These are phyloP conservation scores for Gymnopus androsaceus DNA, from an alignment of 1,284 basidiomycete genomes.

Conservation along the genomic window DNA sequence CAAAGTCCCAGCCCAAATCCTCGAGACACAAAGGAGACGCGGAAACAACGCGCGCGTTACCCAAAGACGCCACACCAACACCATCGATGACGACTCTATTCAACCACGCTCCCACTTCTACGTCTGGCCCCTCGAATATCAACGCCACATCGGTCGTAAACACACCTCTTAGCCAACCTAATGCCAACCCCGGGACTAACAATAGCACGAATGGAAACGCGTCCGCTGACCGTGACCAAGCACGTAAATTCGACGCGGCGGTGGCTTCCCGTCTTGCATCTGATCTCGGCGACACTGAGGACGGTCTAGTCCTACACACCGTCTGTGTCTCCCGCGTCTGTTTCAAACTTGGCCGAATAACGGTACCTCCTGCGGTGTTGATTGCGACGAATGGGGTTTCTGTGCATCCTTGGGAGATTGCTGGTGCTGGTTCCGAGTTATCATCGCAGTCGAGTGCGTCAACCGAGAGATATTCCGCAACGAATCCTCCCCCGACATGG, in stretches of 20 bases:
- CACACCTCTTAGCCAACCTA: background rate
- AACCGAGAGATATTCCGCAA: slow-evolving; percentile 43
- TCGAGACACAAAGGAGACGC: too few species aligned
- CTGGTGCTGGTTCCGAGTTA: slow-evolving; percentile 9
- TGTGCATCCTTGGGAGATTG: slow-evolving; percentile 27
- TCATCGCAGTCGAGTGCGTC: slow-evolving; percentile 26
- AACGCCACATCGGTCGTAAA: background rate
- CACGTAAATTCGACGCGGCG: slow-evolving; percentile 1
- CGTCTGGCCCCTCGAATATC: too few species aligned
- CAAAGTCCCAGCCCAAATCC: too few species aligned
- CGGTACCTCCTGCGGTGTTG: slow-evolving; percentile 68
- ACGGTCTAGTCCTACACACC: slow-evolving; percentile 69
- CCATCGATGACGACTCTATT: background rate
- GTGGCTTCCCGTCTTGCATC: slow-evolving; percentile 28
- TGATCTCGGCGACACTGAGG: slow-evolving; percentile 25
- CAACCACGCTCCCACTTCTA: background rate
- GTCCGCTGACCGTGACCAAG: background rate
- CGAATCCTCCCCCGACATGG: slow-evolving; percentile 60
- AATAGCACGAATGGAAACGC: background rate
- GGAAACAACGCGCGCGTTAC: background rate
- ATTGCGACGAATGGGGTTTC: slow-evolving; percentile 58
- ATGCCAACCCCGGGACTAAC: background rate
- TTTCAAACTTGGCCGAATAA: slow-evolving; percentile 77
- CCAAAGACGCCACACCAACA: background rate
- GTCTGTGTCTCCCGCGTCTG: slow-evolving; percentile 68